Percentiles rank a stretch among this genome's conserved stretches.
These are phyloP conservation scores for Tylopilus vinaceipallidus DNA, from an alignment of 768 basidiomycete species.

Conservation along the genomic window DNA sequence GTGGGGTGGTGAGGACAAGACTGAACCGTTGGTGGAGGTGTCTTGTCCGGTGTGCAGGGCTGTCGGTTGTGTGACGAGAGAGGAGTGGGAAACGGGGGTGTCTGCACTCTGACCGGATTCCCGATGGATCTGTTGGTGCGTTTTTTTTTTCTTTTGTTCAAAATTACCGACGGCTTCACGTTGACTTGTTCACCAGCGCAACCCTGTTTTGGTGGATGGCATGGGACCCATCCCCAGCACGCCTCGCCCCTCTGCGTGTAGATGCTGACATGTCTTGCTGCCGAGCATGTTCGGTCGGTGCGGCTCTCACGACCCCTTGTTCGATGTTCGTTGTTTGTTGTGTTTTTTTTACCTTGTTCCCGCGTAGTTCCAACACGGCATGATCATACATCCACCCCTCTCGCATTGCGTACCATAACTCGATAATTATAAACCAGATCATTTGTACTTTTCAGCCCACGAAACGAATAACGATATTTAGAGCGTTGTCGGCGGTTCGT, in stretches of 20 bases:
- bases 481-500: too few relatives aligned
- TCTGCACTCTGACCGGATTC: constrained; percentile 24
- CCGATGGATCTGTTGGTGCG: neutral
- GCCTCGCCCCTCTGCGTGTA: neutral
- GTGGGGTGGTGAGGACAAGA: constrained; percentile 50
- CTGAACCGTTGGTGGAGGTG: constrained; percentile 53
- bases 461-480: too few relatives aligned
- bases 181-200: neutral
- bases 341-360: neutral
- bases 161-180: neutral
- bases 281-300: neutral
- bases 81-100: constrained; percentile 59
- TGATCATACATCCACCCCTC: constrained; percentile 3
- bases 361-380: constrained; percentile 21
- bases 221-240: too few relatives aligned
- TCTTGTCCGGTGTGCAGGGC: constrained; percentile 71
- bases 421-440: neutral
- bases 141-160: neutral
- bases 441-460: constrained; percentile 17
- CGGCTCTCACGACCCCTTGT: neutral
- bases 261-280: constrained; percentile 7
- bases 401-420: neutral
- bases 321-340: neutral
- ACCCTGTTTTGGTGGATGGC: neutral
- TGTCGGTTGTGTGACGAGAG: constrained; percentile 55